Evolutionary conservation across 805 yeast genomes (phyloP), one percentile per base, ranked within the genome.

Genomic region (Torulaspora delbrueckii): DNA sequence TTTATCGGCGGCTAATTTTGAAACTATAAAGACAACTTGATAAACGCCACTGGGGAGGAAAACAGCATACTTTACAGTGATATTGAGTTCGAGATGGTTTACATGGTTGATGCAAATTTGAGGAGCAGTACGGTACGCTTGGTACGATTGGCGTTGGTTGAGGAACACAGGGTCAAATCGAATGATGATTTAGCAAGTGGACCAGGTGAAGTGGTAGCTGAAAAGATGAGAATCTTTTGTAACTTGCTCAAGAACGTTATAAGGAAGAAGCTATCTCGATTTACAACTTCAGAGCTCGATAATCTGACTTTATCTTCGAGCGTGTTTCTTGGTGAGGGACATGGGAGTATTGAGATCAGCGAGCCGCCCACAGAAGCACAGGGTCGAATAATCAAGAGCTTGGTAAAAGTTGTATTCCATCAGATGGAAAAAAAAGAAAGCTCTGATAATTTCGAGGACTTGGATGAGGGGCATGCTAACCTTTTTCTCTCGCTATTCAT

Each of bases 341-440:
- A 59, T 39, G 62, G 62, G 5, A 54, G 59, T 34, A 52, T 59
- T 14, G 58, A 56, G 42, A 54, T 59, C 6, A 40, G 47, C 25
- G 51, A 50, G n/a, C 57, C 55, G 3, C 62, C 62, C 8, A 56
- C 62, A 2, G 51, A 43, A 12, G 61, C 62, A 8, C 61, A 57
- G 26, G 49, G 33, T 8, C 54, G 53, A n/a, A 48, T 58, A 7
- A 46, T 58, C 13, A 50, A 50, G 31, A 56, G 57, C 43, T 34
- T 58, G 6, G 41, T 52, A n/a, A 57, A 56, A 34, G 63, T 58
- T 6, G 43, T 57, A 3, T 56, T 55, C 16, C 55, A 57, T 43
- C 61, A 59, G 42, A 37, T 50, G 30, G 26, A 47, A 7, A 44
- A 35, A 4, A 37, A 41, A 12, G 37, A 37, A 14, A 32, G 28